Percentiles rank a stretch among this genome's conserved stretches.
These are phyloP conservation scores for Cronartium ribicola DNA, from an alignment of 1,284 basidiomycete genomes.

Conservation along the genomic window DNA sequence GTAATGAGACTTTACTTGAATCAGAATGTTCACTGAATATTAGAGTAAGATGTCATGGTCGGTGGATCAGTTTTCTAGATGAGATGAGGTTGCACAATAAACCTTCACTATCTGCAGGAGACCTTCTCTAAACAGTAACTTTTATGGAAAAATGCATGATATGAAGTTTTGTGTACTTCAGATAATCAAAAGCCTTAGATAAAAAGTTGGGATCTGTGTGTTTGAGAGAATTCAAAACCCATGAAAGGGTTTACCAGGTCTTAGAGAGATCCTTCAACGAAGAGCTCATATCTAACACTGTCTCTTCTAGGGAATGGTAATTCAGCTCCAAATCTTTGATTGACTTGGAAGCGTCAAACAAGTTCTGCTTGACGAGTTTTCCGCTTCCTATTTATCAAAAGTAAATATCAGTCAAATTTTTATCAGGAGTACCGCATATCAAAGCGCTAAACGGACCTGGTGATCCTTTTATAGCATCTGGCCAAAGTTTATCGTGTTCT, in stretches of 20 bases:
- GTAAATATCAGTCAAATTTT: neutral
- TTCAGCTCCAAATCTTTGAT: neutral
- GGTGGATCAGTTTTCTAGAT: too few relatives aligned
- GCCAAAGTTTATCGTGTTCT: conserved; percentile 6
- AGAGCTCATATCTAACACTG: neutral
- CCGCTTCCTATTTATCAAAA: neutral
- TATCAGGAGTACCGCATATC: neutral
- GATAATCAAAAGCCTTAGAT: too few relatives aligned
- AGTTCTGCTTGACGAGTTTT: neutral
- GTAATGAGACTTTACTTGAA: too few relatives aligned
- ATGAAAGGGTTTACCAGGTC: neutral
- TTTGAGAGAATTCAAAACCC: too few relatives aligned
- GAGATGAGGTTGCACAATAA: too few relatives aligned
- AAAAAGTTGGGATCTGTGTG: too few relatives aligned
- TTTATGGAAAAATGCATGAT: too few relatives aligned
- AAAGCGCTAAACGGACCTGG: neutral
- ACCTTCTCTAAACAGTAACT: too few relatives aligned
- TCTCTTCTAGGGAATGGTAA: conserved; percentile 2
- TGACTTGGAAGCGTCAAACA: conserved; percentile 1
- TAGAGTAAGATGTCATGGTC: too few relatives aligned
- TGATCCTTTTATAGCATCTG: neutral
- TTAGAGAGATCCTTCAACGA: conserved; percentile 2
- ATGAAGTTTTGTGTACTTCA: too few relatives aligned
- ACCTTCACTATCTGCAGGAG: too few relatives aligned
- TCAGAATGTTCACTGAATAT: too few relatives aligned